phyloP scores from a whole-genome alignment of 352 stramenopile genomes.

The Pythium coloratum region DNA sequence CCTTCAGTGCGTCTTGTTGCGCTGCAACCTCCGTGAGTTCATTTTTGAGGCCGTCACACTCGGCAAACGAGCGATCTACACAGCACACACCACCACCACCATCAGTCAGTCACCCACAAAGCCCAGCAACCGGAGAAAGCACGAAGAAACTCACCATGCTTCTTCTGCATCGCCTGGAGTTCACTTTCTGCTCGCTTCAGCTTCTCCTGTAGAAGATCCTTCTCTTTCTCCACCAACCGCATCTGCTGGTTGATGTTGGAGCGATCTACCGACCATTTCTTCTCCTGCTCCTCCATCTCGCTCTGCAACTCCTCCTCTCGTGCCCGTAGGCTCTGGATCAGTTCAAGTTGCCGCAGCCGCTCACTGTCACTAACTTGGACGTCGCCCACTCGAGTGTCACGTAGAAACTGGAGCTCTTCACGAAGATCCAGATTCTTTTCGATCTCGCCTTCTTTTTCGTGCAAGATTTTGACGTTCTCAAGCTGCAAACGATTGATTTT shows the following conservation, averaged over 20 bases:
- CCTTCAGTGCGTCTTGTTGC: constrained; percentile 9
- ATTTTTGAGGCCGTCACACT: constrained; percentile 25
- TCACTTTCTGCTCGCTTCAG: constrained; percentile 29
- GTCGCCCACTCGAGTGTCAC: constrained; percentile 49
- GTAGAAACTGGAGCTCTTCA: constrained; percentile 61
- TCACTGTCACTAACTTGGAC: constrained; percentile 54
- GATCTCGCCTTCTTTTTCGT: constrained; percentile 46
- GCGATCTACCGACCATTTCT: constrained; percentile 53
- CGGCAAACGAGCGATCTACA: constrained; percentile 22
- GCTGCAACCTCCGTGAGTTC: constrained; percentile 9
- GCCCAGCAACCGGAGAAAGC: not conserved
- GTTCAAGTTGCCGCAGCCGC: constrained; percentile 54
- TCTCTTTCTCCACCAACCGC: constrained; percentile 57
- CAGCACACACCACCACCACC: not conserved
- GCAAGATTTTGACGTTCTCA: constrained; percentile 52
- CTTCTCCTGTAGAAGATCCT: constrained; percentile 42
- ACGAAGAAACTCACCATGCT: constrained; percentile 28
- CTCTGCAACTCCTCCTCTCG: constrained; percentile 52
- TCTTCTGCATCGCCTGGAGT: constrained; percentile 28
- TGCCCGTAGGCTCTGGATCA: constrained; percentile 47
- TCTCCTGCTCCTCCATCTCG: constrained; percentile 60
- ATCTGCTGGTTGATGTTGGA: constrained; percentile 50
- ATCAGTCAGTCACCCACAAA: not conserved
- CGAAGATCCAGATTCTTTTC: constrained; percentile 47
- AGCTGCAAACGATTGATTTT: constrained; percentile 37